Evolutionary conservation across 176 grass and related monocot species (phyloP).

Genomic region (Elymus sibiricus): DNA sequence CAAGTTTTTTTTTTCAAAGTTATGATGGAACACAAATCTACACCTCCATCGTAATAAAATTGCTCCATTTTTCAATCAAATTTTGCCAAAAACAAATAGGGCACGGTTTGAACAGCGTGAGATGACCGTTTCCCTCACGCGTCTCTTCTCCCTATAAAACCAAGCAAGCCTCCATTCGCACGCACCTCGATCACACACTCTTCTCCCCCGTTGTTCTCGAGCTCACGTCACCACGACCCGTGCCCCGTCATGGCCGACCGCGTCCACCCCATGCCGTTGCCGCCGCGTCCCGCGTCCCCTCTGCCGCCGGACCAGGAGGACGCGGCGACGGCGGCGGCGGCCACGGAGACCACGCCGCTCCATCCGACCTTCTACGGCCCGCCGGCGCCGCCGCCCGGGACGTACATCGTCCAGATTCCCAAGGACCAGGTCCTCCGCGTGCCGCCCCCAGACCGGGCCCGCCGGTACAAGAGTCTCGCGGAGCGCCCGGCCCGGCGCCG

Average conservation of each 20-base stretch:
- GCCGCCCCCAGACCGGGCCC: slow-evolving; percentile 58
- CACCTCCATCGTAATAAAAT: too few relatives aligned
- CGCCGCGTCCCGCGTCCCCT: neutral
- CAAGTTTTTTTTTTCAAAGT: too few relatives aligned
- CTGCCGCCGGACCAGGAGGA: neutral
- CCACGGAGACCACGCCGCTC: slow-evolving; percentile 23
- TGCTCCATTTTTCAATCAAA: too few relatives aligned
- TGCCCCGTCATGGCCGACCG: slow-evolving; percentile 36
- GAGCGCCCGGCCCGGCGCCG: slow-evolving; percentile 31
- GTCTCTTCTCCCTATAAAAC: neutral
- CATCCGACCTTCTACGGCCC: slow-evolving; percentile 23
- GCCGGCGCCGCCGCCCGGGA: slow-evolving; percentile 1
- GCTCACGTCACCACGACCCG: neutral
- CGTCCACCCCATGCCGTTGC: slow-evolving; percentile 32
- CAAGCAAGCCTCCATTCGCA: neutral
- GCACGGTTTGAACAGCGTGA: neutral
- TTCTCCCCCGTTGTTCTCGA: neutral
- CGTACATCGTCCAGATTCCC: slow-evolving; percentile 78
- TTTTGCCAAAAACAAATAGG: neutral
- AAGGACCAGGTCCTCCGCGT: slow-evolving; percentile 83
- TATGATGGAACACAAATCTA: too few relatives aligned
- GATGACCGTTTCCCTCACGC: slow-evolving; percentile 22
- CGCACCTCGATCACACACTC: neutral
- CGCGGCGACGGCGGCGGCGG: neutral
- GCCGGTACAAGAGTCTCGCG: slow-evolving; percentile 40